Base-by-base conservation (phyloP, 495 filamentous ascomycete species). In the Xylaria telfairii region DNA sequence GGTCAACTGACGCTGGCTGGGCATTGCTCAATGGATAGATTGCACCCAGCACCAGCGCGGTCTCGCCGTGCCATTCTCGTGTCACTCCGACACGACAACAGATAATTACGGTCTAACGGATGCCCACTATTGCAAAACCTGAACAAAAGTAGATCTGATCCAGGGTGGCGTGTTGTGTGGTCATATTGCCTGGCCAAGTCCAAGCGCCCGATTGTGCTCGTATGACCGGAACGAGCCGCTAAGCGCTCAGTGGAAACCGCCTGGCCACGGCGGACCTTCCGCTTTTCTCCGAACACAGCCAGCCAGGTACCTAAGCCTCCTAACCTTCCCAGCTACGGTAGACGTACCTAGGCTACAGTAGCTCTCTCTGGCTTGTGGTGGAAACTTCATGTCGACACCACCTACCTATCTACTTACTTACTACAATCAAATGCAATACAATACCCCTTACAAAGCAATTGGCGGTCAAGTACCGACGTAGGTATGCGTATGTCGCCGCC, bases 151-250 rank as follows among this genome's bases (percentile, higher is more conserved):
- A 47, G 42, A 39, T 60, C 30, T 24, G 41, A 24, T 46, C 28
- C 26, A 60, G 53, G 24, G 39, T 68, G 66, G 66, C 66, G 66
- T 68, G 66, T 68, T 68, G 15, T 47, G 51, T 32, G 56, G 66
- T 60, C 53, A 47, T 60, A 47, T 37, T 24, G 53, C 26, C 26
- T 21, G 26, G 66, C 66, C 66, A 49, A 57, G 56, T 54, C 53
- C 39, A 34, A 42, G 64, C 47, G 64, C 46, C 5, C 41, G 9
- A 21, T n/a, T 34, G 46, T 3, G 64, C 64, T 68, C 66, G 56
- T 68, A 68, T 39, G 66, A 68, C 42, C 66, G 66, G 66, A 47
- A 49, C 21, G 30, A 68, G 66, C 66, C 66, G 66, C 66, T 32
- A 32, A 28, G 17, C 21, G 66, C 10, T 4, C 26, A 51, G 62